Base-by-base conservation (phyloP, 2,329 filamentous ascomycete species). In the Stagonosporopsis vannaccii region DNA sequence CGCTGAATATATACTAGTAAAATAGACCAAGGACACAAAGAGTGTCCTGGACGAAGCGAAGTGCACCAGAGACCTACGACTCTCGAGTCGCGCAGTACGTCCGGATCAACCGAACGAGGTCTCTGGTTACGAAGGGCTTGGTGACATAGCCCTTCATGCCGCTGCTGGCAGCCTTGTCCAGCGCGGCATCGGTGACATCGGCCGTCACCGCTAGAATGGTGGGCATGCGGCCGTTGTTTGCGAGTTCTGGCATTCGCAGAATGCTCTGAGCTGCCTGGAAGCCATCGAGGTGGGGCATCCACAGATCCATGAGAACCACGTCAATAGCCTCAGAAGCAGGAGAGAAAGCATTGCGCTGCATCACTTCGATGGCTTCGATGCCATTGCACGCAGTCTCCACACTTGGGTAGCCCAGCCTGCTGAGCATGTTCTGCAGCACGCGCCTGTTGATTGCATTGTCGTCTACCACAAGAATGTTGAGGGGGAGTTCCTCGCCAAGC, bases 201-300 rank as follows among this genome's bases (percentile, higher is more conserved):
- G 87, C 87, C 36, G 84, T 89, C 48, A 89, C 86, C 2, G 87
- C 87, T 25, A 89, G 77, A 33, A 89, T 75, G 30, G 80, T 79
- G 37, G 80, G 77, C 37, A 58, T 65, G 11, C 59, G 53, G 20
- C 50, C 54, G 12, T 53, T 73, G 17, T 77, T 71, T n/a, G 79
- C 70, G 3, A 59, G 59, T 22, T 69, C 65, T 39, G 55, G 51
- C 78, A 87, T 81, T 22, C 78, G 75, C 11, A 89, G 74, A 39
- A 91, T 91, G 42, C 80, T 78, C 64, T 84, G 81, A 0, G 88
- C 85, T 2, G 88, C 88, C 68, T 90, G 84, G 61, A 89, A 90
- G 1, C 88, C 88, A 67, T 90, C 88, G 80, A 90, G 87, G 61
- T 86, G 80, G 0, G 88, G 88, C 87, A 91, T 91, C 88, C 88